Evolutionary conservation across 1,284 basidiomycete species (phyloP), one percentile per base, ranked within the genome.

Genomic region (Naganishia sp.): DNA sequence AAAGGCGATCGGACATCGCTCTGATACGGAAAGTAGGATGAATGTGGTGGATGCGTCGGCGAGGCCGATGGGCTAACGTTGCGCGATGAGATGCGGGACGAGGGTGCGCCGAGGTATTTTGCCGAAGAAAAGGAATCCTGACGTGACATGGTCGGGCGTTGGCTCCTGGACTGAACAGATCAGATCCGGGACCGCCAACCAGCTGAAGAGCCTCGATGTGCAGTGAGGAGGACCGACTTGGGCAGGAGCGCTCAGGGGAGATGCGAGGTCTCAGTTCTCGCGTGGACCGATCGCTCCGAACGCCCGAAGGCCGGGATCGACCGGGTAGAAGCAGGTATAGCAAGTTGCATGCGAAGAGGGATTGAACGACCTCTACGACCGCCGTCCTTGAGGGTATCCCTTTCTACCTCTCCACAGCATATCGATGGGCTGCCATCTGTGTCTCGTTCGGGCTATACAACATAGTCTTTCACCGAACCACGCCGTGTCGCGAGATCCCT

Each of bases 11-110:
- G 36, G n/a, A 39, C 48, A 39, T 21, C 10, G 48, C 50, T 23
- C 25, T 49, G 36, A 25, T 49, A 46, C 11, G 59, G 59, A 28
- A 61, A 61, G 59, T 61, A 61, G 59, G 59, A 61, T 43, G 59
- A 21, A 25, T 52, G 21, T 2, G 39, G n/a, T 10, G 44, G 48
- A 23, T 25, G 48, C 15, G 48, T 43, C 13, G 36, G 48, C 3
- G 59, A 61, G 11, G 21, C 13, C 0, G 48, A 52, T 16, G 59
- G 59, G 13, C 33, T 43, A 33, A 28, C 42, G 59, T 36, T 43
- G 9, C 49, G 48, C 36, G 59, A 59, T 10, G 56, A 42, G 13
- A 61, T 52, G 33, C 36, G 59, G 3, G 59, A 39, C 36, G 36
- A 39, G 36, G 36, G 36, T 0, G 36, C 36, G 36, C 36, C 48